Percentiles rank a stretch among this genome's conserved stretches.
Evolutionary conservation across 306 rosid species (phyloP).

Genomic region (Crotalaria pallida): DNA sequence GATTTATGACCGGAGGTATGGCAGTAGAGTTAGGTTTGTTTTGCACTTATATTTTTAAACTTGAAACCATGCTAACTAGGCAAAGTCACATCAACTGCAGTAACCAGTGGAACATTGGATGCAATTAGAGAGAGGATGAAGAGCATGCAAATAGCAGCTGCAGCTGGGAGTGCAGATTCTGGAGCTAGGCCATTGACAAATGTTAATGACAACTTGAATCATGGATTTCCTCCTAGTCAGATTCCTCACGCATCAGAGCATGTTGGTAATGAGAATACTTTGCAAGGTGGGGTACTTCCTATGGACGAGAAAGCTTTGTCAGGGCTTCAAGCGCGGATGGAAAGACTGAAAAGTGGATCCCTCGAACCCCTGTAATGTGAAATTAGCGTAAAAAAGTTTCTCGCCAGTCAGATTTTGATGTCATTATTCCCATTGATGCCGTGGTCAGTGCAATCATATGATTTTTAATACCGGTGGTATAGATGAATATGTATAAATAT

Average conservation of each 20-base stretch:
- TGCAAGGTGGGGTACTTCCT: constrained; percentile 75
- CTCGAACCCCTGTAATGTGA: constrained; percentile 52
- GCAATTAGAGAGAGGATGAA: constrained; percentile 96
- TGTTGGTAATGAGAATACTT: constrained; percentile 42
- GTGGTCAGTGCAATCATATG: constrained; percentile 8
- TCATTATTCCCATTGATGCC: constrained; percentile 14
- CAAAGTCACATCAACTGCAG: constrained; percentile 38
- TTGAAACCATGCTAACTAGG: constrained; percentile 4
- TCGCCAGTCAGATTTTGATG: neutral
- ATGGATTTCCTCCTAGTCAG: constrained; percentile 47
- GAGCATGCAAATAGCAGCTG: constrained; percentile 88
- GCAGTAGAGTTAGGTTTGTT: neutral
- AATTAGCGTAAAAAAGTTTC: neutral
- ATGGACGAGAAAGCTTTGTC: constrained; percentile 94
- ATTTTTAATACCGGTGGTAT: constrained; percentile 22
- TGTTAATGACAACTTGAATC: constrained; percentile 56
- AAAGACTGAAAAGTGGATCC: constrained; percentile 92
- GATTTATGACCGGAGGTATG: constrained; percentile 81
- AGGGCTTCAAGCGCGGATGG: constrained; percentile 99
- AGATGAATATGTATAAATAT: constrained; percentile 25
- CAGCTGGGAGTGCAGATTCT: constrained; percentile 61
- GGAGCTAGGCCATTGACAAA: constrained; percentile 52
- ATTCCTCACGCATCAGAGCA: constrained; percentile 51
- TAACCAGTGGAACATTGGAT: constrained; percentile 86
- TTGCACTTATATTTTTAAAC: neutral